Conservation (phyloP, 225 moss, liverwort and hornwort species). For the Bryum argenteum region DNA sequence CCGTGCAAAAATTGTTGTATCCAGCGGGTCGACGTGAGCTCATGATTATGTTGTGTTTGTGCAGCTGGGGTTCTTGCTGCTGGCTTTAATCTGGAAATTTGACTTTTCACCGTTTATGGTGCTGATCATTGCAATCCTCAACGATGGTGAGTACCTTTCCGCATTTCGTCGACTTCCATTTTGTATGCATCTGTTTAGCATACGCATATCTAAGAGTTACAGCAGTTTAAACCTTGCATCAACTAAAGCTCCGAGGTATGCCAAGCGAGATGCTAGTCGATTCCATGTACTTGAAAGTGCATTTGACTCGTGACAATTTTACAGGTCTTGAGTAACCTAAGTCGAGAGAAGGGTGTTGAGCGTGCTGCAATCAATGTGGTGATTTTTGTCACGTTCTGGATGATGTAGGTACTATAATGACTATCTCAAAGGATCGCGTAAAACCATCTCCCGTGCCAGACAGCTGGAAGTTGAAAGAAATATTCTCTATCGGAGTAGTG, state of each 20-base stretch:
- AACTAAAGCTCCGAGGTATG: not conserved
- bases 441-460: constrained; percentile 86
- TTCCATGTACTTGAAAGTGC: not conserved
- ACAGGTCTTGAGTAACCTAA: not conserved
- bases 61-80: constrained; percentile 68
- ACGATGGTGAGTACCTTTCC: constrained; percentile 57
- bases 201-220: not conserved
- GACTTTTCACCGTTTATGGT: constrained; percentile 88
- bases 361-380: not conserved
- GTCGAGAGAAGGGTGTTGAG: not conserved
- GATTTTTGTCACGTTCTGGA: constrained; percentile 8
- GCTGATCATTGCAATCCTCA: constrained; percentile 72
- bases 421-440: constrained; percentile 85
- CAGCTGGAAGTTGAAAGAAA: constrained; percentile 82
- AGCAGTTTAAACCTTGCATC: too few relatives aligned
- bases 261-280: not conserved
- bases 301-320: not conserved
- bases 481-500: constrained; percentile 81
- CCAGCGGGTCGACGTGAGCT: not conserved
- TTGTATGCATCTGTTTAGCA: not conserved
- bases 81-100: constrained; percentile 70
- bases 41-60: constrained; percentile 7
- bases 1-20: not conserved
- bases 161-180: not conserved
- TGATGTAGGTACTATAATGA: constrained; percentile 82